phyloP scores from a whole-genome alignment of 106 monocot genomes.

The Dendrobium nobile region DNA sequence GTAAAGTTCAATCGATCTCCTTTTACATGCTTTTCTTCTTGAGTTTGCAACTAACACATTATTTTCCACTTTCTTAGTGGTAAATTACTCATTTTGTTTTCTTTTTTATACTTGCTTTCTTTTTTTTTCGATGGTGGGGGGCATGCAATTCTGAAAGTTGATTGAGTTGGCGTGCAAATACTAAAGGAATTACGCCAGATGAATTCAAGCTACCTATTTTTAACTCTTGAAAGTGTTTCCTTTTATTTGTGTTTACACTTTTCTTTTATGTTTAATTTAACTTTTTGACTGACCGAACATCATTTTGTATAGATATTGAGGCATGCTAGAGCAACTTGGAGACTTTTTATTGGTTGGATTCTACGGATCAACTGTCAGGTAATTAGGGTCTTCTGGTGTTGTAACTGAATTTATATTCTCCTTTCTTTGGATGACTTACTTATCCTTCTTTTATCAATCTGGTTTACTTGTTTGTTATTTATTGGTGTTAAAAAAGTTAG shows the following conservation, averaged over 20 bases:
- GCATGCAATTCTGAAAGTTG: background rate
- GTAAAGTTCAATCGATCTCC: background rate
- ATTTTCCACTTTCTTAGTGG: background rate
- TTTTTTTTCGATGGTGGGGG: background rate
- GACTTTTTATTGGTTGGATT: slow-evolving; percentile 81
- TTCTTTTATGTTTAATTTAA: background rate
- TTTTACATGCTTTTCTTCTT: background rate
- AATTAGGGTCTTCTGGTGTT: background rate
- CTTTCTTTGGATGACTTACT: background rate
- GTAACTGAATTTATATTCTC: background rate
- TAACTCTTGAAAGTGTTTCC: background rate
- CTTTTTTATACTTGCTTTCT: background rate
- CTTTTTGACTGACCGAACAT: background rate
- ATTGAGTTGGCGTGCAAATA: background rate
- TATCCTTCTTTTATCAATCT: background rate
- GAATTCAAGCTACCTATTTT: background rate
- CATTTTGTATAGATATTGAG: slow-evolving; percentile 45
- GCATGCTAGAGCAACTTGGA: slow-evolving; percentile 49
- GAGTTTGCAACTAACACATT: background rate
- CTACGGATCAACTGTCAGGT: slow-evolving; percentile 68
- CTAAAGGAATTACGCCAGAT: background rate
- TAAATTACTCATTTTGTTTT: background rate
- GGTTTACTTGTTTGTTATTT: background rate
- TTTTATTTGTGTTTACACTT: background rate
- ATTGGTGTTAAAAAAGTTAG: background rate